These are phyloP conservation scores for Cenchrus fungigraminus DNA, from an alignment of 176 grass and related monocot species.

Conservation along the genomic window DNA sequence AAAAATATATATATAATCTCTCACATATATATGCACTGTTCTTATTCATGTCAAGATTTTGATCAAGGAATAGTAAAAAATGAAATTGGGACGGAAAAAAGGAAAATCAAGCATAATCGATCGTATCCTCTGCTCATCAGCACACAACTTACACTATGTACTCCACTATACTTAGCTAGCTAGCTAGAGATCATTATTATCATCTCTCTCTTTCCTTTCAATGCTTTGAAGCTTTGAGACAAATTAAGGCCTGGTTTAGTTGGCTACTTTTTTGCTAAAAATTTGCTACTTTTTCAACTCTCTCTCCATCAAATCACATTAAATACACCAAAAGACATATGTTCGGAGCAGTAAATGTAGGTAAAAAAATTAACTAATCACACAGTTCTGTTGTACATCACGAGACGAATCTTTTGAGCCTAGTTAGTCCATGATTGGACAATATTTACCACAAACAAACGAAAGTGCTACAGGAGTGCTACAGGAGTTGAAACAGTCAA, in stretches of 20 bases:
- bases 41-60: neutral
- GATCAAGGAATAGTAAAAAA: slow-evolving; percentile 8
- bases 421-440: too few relatives aligned
- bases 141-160: slow-evolving; percentile 41
- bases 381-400: too few relatives aligned
- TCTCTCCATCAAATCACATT: too few relatives aligned
- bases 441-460: too few relatives aligned
- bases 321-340: too few relatives aligned
- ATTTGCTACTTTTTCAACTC: too few relatives aligned
- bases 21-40: neutral
- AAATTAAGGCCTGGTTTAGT: neutral
- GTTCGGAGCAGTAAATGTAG: too few relatives aligned
- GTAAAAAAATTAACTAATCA: too few relatives aligned
- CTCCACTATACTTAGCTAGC: neutral
- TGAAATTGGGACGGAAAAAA: neutral
- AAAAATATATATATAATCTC: neutral
- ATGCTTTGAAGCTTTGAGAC: slow-evolving; percentile 20
- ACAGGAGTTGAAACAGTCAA: too few relatives aligned
- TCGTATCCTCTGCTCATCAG: slow-evolving; percentile 19
- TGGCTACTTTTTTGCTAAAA: too few relatives aligned
- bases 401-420: too few relatives aligned
- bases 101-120: neutral
- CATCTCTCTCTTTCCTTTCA: neutral
- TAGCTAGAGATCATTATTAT: neutral
- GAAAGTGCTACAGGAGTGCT: too few relatives aligned